Base-by-base conservation (phyloP, 148 eudicot genomes). In the Rhododendron mucronatum region DNA sequence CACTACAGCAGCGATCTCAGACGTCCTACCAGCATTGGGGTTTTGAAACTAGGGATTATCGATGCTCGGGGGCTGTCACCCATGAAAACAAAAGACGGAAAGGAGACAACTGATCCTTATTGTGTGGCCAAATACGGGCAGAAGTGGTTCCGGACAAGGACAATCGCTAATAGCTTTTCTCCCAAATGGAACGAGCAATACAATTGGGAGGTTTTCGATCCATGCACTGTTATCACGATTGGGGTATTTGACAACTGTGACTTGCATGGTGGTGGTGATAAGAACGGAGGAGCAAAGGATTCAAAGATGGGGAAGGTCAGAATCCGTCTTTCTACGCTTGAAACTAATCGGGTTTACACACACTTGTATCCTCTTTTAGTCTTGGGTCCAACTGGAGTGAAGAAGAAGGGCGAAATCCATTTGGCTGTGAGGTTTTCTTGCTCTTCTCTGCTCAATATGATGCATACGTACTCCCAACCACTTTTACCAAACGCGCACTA, bases 341-440 rank as follows among this genome's bases (percentile, higher is more conserved):
- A 90, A 87, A 83, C 92, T 45, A 86, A 87, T 45, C 89, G 89
- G 5, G 69, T 84, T 41, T 86, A 90, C 78, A 89, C 92, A n/a
- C 85, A 87, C 81, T 88, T 86, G 6, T 85, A 89, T 33, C 90
- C 92, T 13, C 90, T 90, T 37, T 86, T 89, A 21, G 90, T 84
- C 81, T 87, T 86, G 14, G 82, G 83, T 18, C 87, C 90, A 5
- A 65, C 87, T 15, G 92, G 92, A 35, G 84, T 89, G 3, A 90
- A 87, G 86, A 89, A 89, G 35, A 90, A 89, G 92, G 92, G 92
- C 7, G 92, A 90, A 23, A 89, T 90, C 77, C 89, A 89, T 73
- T 84, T 90, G 41, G 91, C 91, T 12, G 83, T 90, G 48, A 73
- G 89, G 10, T 87, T 89, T 75, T 84, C 92, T 61, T 77, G 37